phyloP scores from a whole-genome alignment of 2,329 filamentous ascomycete genomes.

The Ophiostoma ips region DNA sequence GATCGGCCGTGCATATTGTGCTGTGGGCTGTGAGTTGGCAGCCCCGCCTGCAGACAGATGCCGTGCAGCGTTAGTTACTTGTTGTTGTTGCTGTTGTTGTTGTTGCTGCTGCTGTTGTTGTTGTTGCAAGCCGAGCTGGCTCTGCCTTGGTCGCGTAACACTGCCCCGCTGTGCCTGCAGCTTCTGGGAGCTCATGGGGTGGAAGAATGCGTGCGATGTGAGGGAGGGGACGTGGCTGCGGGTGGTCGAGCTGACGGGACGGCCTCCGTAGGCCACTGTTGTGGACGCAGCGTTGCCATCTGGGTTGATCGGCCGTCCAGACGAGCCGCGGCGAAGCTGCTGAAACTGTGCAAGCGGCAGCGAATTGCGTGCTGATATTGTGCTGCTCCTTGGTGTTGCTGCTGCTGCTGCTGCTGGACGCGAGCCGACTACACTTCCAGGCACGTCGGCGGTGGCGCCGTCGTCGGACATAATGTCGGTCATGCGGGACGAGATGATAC shows the following conservation, averaged over 20 bases:
- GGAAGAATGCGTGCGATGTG: constrained; percentile 82
- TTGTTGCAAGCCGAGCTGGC: constrained; percentile 12
- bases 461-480: constrained; percentile 50
- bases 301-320: constrained; percentile 32
- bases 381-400: no score
- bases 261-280: constrained; percentile 25
- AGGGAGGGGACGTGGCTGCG: constrained; percentile 82
- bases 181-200: constrained; percentile 91
- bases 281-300: constrained; percentile 17
- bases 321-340: constrained; percentile 38
- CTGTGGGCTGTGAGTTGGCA: constrained; percentile 24
- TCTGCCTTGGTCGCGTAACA: constrained; percentile 24
- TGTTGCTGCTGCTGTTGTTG: neutral
- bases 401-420: constrained; percentile 15
- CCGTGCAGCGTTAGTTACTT: no score
- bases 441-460: constrained; percentile 24
- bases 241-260: constrained; percentile 54
- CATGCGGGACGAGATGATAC: constrained; percentile 59
- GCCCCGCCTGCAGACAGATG: no score
- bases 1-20: constrained; percentile 40
- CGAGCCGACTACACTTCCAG: constrained; percentile 22
- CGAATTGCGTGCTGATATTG: constrained; percentile 27
- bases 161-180: constrained; percentile 75
- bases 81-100: no score
- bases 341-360: constrained; percentile 19